Percentiles rank a stretch among this genome's conserved stretches.
Conservation (phyloP, 768 basidiomycete species). For the Mycena albidolilacea region DNA sequence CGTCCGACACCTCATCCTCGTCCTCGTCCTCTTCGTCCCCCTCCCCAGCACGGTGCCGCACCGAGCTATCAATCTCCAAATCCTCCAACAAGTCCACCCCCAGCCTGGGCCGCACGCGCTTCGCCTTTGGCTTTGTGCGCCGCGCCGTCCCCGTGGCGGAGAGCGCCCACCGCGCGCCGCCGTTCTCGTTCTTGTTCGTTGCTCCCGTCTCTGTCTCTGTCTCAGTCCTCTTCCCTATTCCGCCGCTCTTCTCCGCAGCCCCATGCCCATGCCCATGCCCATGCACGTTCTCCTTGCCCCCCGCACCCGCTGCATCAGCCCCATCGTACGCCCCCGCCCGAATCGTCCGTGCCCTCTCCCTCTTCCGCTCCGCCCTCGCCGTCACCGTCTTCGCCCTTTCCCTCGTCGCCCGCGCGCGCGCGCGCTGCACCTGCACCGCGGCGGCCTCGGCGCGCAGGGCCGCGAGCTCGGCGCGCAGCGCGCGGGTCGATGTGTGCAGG, state of each 20-base stretch:
- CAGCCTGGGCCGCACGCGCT: neutral
- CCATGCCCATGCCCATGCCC: no score
- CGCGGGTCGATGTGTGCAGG: conserved; percentile 10
- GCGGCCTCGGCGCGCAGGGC: conserved; percentile 24
- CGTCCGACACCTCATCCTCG: neutral
- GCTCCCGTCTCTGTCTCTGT: neutral
- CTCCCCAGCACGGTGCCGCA: neutral
- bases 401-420: neutral
- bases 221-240: neutral
- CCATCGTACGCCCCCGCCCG: no score
- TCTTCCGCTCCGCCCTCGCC: neutral
- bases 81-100: neutral
- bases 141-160: neutral
- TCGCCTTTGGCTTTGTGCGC: neutral
- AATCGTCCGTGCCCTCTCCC: neutral
- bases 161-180: neutral
- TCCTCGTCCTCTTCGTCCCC: neutral
- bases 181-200: neutral
- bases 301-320: no score
- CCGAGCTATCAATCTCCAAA: neutral
- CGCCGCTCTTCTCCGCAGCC: neutral
- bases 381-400: neutral
- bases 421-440: conserved; percentile 12
- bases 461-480: conserved; percentile 12
- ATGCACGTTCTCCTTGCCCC: no score